Conservation (phyloP, 768 basidiomycete genomes). For the Lactarius tabidus region DNA sequence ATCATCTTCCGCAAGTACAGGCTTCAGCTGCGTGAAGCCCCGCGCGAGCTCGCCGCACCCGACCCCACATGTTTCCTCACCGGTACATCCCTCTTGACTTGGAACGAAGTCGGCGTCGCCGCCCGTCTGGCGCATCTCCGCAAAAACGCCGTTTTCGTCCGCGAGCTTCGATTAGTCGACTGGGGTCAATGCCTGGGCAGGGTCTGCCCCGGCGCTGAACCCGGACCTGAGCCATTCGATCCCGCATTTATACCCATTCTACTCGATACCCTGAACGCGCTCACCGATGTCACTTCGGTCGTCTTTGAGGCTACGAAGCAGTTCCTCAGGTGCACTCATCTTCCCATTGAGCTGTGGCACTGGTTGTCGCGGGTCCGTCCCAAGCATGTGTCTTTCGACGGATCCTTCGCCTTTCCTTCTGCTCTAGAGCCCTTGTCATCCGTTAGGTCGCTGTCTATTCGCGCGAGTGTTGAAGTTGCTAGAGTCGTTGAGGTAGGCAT, state of each 20-base stretch:
- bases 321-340: not conserved
- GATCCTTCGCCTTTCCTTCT: not conserved
- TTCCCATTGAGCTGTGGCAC: slow-evolving; percentile 3
- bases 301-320: not conserved
- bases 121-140: slow-evolving; percentile 7
- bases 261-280: not conserved
- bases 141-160: not conserved
- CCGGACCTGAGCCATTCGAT: slow-evolving; percentile 2
- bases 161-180: slow-evolving; percentile 9
- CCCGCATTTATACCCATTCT: not conserved
- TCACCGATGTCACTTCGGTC: not conserved
- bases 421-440: not conserved
- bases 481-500: slow-evolving; percentile 1
- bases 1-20: not conserved
- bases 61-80: slow-evolving; percentile 1
- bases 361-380: slow-evolving; percentile 2
- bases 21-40: slow-evolving; percentile 5
- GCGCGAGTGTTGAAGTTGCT: not conserved
- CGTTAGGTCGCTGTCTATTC: not conserved
- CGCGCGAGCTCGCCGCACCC: not conserved
- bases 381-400: not conserved
- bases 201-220: not conserved
- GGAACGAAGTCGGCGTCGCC: not conserved
- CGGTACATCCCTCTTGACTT: not conserved
- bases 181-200: not conserved